phyloP scores from a whole-genome alignment of 331 rosid genomes.

The Malus hybrid region DNA sequence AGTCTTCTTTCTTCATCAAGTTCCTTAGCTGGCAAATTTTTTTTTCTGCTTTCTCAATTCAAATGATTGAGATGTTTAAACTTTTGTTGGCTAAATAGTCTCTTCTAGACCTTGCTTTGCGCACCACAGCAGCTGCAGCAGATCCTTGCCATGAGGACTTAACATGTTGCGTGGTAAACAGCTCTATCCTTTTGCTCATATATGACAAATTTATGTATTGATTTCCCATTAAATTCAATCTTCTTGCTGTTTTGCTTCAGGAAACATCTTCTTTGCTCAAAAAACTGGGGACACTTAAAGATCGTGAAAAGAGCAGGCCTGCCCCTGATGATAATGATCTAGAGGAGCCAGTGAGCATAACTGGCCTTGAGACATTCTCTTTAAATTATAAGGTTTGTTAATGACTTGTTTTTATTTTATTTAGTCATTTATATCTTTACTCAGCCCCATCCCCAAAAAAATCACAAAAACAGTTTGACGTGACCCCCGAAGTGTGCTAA shows the following conservation, averaged over 20 bases:
- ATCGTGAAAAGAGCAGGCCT: constrained; percentile 37
- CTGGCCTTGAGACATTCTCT: constrained; percentile 83
- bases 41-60: background rate
- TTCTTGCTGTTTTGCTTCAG: constrained; percentile 33
- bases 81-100: constrained; percentile 41
- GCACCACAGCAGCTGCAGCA: constrained; percentile 91
- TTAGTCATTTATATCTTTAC: background rate
- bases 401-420: background rate
- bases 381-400: constrained; percentile 79
- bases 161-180: constrained; percentile 85
- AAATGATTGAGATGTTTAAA: background rate
- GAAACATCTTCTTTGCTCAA: constrained; percentile 77
- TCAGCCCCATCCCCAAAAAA: background rate
- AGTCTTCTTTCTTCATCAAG: constrained; percentile 15
- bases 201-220: constrained; percentile 2
- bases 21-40: background rate
- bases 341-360: constrained; percentile 70
- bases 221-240: constrained; percentile 3
- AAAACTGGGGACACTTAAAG: constrained; percentile 61
- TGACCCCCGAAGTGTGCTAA: background rate
- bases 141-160: constrained; percentile 95
- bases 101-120: constrained; percentile 92
- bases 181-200: constrained; percentile 17
- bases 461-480: background rate
- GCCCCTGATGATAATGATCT: constrained; percentile 34